A percentile compares a stretch with the other conserved stretches of the same genome.
phyloP scores from a whole-genome alignment of 169 alveolate species.

The Amoebophrya sp. region DNA sequence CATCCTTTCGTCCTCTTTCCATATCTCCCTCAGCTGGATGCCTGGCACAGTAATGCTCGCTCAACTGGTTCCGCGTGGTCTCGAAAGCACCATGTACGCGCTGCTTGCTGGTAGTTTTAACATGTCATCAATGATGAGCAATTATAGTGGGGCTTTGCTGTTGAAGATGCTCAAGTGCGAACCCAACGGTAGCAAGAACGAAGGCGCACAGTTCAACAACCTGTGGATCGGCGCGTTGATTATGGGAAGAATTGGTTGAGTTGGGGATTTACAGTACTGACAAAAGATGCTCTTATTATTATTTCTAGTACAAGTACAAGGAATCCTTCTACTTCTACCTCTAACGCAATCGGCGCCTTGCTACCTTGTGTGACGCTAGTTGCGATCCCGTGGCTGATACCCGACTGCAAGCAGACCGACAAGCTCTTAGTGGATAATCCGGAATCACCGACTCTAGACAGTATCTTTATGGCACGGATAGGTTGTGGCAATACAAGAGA shows the following conservation, averaged over 20 bases:
- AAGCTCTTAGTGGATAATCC: constrained; percentile 23
- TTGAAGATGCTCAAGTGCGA: not conserved
- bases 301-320: too few species aligned
- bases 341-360: not conserved
- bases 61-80: not conserved
- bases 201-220: constrained; percentile 4
- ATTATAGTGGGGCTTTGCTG: constrained; percentile 22
- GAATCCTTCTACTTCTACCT: too few species aligned
- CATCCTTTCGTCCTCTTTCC: not conserved
- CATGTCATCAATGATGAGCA: constrained; percentile 7
- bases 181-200: constrained; percentile 28
- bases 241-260: too few species aligned
- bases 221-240: constrained; percentile 25
- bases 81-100: constrained; percentile 36
- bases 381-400: constrained; percentile 4
- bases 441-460: not conserved
- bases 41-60: constrained; percentile 30
- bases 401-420: constrained; percentile 28
- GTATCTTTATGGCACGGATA: not conserved
- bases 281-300: too few species aligned
- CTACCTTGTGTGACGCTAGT: constrained; percentile 27
- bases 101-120: constrained; percentile 29
- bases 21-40: constrained; percentile 26
- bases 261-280: too few species aligned
- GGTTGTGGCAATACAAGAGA: too few species aligned